Evolutionary conservation across 2,329 filamentous ascomycete species (phyloP), one percentile per base, ranked within the genome.

Genomic region (Alternaria incomplexa): DNA sequence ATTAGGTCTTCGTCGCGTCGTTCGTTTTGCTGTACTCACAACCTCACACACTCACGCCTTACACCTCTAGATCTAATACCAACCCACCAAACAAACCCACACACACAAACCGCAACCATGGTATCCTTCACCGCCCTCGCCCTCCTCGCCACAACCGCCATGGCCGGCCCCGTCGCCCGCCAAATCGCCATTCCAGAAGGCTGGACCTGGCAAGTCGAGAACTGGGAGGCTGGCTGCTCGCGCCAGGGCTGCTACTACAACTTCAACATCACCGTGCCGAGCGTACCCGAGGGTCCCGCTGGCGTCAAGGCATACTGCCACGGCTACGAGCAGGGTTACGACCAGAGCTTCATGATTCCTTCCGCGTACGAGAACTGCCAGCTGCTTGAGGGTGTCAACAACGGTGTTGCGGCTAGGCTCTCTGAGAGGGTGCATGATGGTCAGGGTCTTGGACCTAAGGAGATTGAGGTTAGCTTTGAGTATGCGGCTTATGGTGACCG

Each of bases 211-310:
- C 66, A 71, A 11, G 65, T 73, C 5, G 46, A 52, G 22, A 45
- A 50, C 44, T 73, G 65, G 69, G 43, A 63, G 7, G 66, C 68
- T 3, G 70, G 72, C 13, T 72, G 70, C 64, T 32, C 36, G 1
- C 66, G 64, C 25, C 11, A 12, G n/a, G 70, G 70, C 13, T 73
- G 70, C 61, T 68, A 58, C 60, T 73, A 72, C 64, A 30, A 62
- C 61, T 73, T 73, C 66, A 70, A 74, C 56, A 43, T 74, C 11
- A 70, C 66, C 2, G 58, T 70, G 3, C 72, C 70, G 2, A 57
- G 56, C 3, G 54, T 68, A 12, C 30, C 55, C 4, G 53, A 51
- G 12, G 45, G 63, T n/a, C 67, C 68, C 20, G 44, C 22, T 1
- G 63, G 63, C 25, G 67, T 66, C 13, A 65, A 60, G 36, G 71